Conservation (phyloP, 106 monocot genomes). For the Acanthochlamys bracteata region DNA sequence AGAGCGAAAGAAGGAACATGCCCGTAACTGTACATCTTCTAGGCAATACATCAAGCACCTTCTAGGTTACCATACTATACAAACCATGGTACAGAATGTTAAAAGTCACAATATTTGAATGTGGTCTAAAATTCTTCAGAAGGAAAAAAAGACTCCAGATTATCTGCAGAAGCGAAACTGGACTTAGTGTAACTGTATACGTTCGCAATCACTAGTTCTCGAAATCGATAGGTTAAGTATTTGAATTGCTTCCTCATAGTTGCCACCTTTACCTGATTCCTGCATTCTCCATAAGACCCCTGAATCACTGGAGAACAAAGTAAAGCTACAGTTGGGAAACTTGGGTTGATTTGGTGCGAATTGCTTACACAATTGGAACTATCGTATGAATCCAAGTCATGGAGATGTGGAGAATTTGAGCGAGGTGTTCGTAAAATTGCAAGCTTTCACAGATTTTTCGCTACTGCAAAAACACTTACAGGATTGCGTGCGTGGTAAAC, state of each 20-base stretch:
- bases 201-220: slow-evolving; percentile 37
- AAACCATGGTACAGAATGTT: slow-evolving; percentile 37
- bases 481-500: too few species aligned
- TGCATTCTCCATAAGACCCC: slow-evolving; percentile 16
- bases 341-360: too few species aligned
- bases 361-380: too few species aligned
- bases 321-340: too few species aligned
- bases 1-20: slow-evolving; percentile 37
- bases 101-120: slow-evolving; percentile 44
- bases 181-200: slow-evolving; percentile 36
- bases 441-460: too few species aligned
- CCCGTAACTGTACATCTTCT: slow-evolving; percentile 33
- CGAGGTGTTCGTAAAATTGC: too few species aligned
- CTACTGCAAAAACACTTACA: too few species aligned
- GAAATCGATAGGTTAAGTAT: slow-evolving; percentile 20
- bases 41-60: slow-evolving; percentile 25
- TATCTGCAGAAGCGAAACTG: slow-evolving; percentile 8
- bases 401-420: too few species aligned
- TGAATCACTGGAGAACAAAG: too few species aligned
- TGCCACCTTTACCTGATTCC: slow-evolving; percentile 35
- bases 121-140: slow-evolving; percentile 35
- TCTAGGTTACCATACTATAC: slow-evolving; percentile 16
- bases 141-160: slow-evolving; percentile 13
- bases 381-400: too few species aligned
- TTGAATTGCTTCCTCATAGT: slow-evolving; percentile 24